Evolutionary conservation across 371 early-diverging fungal species (phyloP).

Genomic region (Quaeritorhiza haematococci): DNA sequence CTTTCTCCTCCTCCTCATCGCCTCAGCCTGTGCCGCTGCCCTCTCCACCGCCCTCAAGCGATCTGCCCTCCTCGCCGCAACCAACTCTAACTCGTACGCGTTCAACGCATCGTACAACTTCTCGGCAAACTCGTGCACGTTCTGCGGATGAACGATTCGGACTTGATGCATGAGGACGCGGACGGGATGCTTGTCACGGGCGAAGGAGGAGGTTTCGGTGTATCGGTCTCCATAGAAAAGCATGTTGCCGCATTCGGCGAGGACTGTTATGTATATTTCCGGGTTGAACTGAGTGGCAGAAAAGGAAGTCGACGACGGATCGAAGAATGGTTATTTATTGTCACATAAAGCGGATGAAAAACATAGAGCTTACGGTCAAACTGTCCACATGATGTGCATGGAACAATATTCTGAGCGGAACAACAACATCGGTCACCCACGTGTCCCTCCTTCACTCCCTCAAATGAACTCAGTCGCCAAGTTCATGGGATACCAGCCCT

Average conservation of each 20-base stretch:
- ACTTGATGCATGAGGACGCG: constrained; percentile 64
- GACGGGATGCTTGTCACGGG: no score
- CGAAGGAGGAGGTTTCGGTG: constrained; percentile 48
- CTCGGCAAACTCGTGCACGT: constrained; percentile 46
- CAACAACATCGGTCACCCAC: no score
- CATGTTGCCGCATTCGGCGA: constrained; percentile 58
- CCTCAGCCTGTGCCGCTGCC: constrained; percentile 27
- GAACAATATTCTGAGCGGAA: no score
- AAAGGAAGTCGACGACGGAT: background rate
- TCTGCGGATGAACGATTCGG: constrained; percentile 42
- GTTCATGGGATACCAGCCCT: no score
- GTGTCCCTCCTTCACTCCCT: no score
- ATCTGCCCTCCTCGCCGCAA: constrained; percentile 46
- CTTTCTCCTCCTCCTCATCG: constrained; percentile 23
- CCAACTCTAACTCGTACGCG: constrained; percentile 56
- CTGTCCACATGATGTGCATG: no score
- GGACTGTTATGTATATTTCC: constrained; percentile 63
- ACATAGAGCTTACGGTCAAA: no score
- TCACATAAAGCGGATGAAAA: no score
- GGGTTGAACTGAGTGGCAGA: constrained; percentile 43
- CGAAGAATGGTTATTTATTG: no score
- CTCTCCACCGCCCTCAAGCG: constrained; percentile 49
- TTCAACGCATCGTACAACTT: constrained; percentile 46
- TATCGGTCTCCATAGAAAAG: constrained; percentile 16
- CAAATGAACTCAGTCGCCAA: no score